Conservation (phyloP, 2,329 filamentous ascomycete species). For the Amesomyces nigricolor region DNA sequence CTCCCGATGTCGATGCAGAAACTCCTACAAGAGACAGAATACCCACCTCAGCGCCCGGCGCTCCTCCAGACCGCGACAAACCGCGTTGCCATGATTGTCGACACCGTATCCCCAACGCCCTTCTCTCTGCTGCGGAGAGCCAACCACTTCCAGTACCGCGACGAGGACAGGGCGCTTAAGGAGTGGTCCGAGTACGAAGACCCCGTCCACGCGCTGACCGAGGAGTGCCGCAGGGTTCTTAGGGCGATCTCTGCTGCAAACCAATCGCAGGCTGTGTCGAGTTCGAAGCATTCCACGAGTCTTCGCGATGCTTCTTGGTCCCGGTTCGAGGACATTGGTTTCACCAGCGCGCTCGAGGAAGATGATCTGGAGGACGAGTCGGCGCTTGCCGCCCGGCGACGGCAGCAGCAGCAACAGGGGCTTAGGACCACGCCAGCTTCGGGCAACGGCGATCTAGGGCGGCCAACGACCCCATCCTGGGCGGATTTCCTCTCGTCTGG, state of each 20-base stretch:
- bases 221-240: conserved; percentile 88
- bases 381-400: conserved; percentile 36
- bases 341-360: conserved; percentile 69
- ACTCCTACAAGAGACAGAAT: conserved; percentile 85
- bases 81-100: conserved; percentile 94
- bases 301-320: conserved; percentile 90
- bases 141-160: conserved; percentile 92
- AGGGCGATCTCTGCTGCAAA: conserved; percentile 84
- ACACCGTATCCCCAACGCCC: conserved; percentile 88
- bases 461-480: conserved; percentile 96
- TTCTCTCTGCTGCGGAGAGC: conserved; percentile 85
- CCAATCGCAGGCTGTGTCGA: conserved; percentile 67
- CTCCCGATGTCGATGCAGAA: conserved; percentile 89
- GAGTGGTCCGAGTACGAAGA: conserved; percentile 86
- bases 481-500: conserved; percentile 94
- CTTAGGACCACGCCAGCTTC: conserved; percentile 64
- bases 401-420: conserved; percentile 34
- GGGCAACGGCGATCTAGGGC: conserved; percentile 58
- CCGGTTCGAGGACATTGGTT: conserved; percentile 91
- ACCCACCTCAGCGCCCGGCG: conserved; percentile 74
- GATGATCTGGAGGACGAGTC: conserved; percentile 59
- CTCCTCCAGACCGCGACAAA: conserved; percentile 76
- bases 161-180: conserved; percentile 77
- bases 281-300: conserved; percentile 64
- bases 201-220: conserved; percentile 78